phyloP scores from a whole-genome alignment of 2,329 filamentous ascomycete genomes.

The Seiridium cupressi region DNA sequence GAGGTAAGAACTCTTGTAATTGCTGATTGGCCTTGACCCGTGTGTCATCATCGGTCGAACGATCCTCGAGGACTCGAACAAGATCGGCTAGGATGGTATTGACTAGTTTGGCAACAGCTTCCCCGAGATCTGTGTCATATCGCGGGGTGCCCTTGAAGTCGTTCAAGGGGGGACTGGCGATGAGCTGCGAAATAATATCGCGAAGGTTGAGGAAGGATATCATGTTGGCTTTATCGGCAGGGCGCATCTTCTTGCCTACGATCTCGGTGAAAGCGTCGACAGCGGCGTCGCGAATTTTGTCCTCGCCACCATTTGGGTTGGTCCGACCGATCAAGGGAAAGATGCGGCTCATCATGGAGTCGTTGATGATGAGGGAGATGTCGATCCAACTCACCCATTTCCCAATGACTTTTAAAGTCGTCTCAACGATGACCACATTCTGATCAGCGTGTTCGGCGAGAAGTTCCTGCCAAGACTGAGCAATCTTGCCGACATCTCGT shows the following conservation, averaged over 20 bases:
- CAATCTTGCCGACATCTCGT: slow-evolving; percentile 85
- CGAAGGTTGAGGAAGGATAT: slow-evolving; percentile 87
- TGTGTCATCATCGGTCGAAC: slow-evolving; percentile 57
- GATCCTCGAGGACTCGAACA: slow-evolving; percentile 78
- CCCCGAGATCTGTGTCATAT: slow-evolving; percentile 94
- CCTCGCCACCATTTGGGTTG: slow-evolving; percentile 59
- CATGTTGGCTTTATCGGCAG: slow-evolving; percentile 89
- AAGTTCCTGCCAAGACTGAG: slow-evolving; percentile 88
- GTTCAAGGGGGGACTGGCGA: slow-evolving; percentile 76
- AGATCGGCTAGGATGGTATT: slow-evolving; percentile 88
- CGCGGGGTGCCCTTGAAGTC: slow-evolving; percentile 77
- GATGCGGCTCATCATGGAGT: slow-evolving; percentile 79
- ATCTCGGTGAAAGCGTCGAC: slow-evolving; percentile 96
- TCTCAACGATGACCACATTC: slow-evolving; percentile 74
- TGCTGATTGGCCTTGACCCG: slow-evolving; percentile 76
- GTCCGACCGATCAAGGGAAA: slow-evolving; percentile 84
- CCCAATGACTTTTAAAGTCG: slow-evolving; percentile 86
- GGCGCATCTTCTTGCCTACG: slow-evolving; percentile 96
- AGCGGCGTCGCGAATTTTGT: slow-evolving; percentile 84
- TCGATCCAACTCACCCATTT: slow-evolving; percentile 99
- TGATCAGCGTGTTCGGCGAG: slow-evolving; percentile 72
- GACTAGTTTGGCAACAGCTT: slow-evolving; percentile 91
- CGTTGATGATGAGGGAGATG: slow-evolving; percentile 88
- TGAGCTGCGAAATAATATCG: slow-evolving; percentile 81
- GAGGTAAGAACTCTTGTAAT: slow-evolving; percentile 79